Evolutionary conservation across 2,329 filamentous ascomycete genomes (phyloP), one percentile per base, ranked within the genome.

Genomic region (Neonectria neomacrospora): DNA sequence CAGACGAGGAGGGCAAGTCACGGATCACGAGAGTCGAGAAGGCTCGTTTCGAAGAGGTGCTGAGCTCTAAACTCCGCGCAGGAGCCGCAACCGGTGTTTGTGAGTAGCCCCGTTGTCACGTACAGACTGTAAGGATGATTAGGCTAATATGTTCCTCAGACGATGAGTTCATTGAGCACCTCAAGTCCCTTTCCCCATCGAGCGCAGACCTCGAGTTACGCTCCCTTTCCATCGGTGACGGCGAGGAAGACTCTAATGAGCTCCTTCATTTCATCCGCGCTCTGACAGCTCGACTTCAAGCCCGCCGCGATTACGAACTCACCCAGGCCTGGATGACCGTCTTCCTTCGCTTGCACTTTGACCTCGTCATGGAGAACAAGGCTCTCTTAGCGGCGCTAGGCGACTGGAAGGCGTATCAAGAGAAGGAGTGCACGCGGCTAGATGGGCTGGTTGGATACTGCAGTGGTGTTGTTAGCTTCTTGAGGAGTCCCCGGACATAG

Each of bases 281-380:
- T 1, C 79, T 99, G 59, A 96, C 92, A 0, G 84, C 82, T 57
- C 85, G 91, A 12, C 81, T 98, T 55, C 80, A 82, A 45, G 82
- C 87, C 54, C 88, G 90, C 67, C 87, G 87, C 51, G 96, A 98
- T 77, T 99, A 97, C 78, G 96, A 99, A 79, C 85, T 99, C 41
- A 91, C 93, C 16, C 94, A 98, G 78, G 93, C 94, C 0, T 99
- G 96, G 95, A 98, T 99, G 94, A 90, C 91, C 2, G 95, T 98
- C 1, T 97, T 98, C 74, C 77, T 99, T 63, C 87, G 90, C 51
- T 81, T 97, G 42, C 95, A 98, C 78, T 86, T 86, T 66, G 86
- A 88, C 67, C 67, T 84, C 39, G 78, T 86, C 44, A 81, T 81
- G 80, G 83, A 80, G 74, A 86, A 73, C 76, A 79, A 81, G 67